These are phyloP conservation scores for Xylaria acuta DNA, from an alignment of 495 filamentous ascomycete species.

Conservation along the genomic window DNA sequence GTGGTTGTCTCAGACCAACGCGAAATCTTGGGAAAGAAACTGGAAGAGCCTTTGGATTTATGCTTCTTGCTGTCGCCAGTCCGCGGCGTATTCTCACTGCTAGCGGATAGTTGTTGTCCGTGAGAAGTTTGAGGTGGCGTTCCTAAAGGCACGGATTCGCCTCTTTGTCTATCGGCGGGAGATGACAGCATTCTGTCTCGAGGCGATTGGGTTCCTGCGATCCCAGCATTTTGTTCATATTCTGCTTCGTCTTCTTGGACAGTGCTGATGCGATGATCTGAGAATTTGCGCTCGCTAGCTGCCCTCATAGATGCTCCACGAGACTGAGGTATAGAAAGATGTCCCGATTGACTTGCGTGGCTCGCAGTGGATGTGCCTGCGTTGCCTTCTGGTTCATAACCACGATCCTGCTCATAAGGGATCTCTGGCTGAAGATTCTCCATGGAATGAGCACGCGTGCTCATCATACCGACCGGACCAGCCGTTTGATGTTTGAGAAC, in stretches of 20 bases:
- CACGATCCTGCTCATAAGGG: conserved; percentile 64
- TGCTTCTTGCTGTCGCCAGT: conserved; percentile 85
- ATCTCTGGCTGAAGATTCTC: conserved; percentile 63
- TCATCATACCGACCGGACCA: conserved; percentile 42
- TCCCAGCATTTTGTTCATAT: conserved; percentile 47
- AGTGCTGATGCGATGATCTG: conserved; percentile 83
- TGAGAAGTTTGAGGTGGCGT: conserved; percentile 67
- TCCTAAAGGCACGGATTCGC: conserved; percentile 69
- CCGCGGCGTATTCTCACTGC: conserved; percentile 76
- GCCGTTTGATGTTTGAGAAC: conserved; percentile 72
- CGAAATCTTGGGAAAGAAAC: conserved; percentile 90
- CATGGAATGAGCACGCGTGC: conserved; percentile 53
- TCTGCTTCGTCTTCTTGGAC: conserved; percentile 83
- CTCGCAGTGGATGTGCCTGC: conserved; percentile 77
- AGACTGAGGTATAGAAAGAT: conserved; percentile 71
- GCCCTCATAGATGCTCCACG: conserved; percentile 65
- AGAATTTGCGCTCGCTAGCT: conserved; percentile 67
- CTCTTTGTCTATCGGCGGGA: conserved; percentile 55
- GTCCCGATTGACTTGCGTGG: conserved; percentile 74
- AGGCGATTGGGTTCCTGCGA: conserved; percentile 51
- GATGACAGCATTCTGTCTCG: conserved; percentile 60
- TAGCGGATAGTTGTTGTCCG: conserved; percentile 48
- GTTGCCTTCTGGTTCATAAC: conserved; percentile 84
- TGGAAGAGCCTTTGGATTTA: conserved; percentile 85
- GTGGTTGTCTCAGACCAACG: conserved; percentile 97